Evolutionary conservation across 2,329 filamentous ascomycete genomes (phyloP), one percentile per base, ranked within the genome.

Genomic region (Fusarium subtropicale): DNA sequence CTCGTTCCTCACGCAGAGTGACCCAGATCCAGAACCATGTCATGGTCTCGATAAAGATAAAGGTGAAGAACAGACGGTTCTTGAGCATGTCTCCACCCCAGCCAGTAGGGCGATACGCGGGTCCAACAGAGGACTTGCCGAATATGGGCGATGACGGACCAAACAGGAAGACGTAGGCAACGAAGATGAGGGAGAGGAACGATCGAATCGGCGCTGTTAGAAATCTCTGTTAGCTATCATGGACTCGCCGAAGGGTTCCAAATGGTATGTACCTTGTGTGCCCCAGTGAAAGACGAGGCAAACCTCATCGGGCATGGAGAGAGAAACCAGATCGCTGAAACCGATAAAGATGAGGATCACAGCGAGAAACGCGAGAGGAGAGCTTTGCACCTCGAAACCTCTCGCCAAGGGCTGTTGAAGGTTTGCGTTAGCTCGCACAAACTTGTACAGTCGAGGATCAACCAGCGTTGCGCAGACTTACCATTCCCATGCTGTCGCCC

Each of bases 21-120:
- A 90, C 84, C 85, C 89, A 93, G 26, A 88, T 89, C 94, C 94
- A 97, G 79, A 97, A 94, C 93, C 94, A 97, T 65, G 87, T 86
- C 71, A 93, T 84, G 78, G 93, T 88, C 83, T 97, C 94, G 76
- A 97, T 76, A 74, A 97, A 96, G 11, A 89, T 89, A 80, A 93
- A 96, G 1, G 91, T 90, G 77, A 97, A 97, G 41, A 97, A 88
- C 41, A 97, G 83, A 52, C 93, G 88, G 77, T 97, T 97, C 82
- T 94, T 93, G 73, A 97, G 79, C 26, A 87, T 86, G 66, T 94
- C 90, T 51, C 88, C 84, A 67, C 81, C 89, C 85, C 79, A 86
- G 76, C 78, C 74, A 50, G 78, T 76, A 34, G 81, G 78, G 53
- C 76, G 63, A 67, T 82, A 81, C 30, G 74, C 61, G 16, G 79